These are phyloP conservation scores for Amphirosellinia nigrospora DNA, from an alignment of 495 filamentous ascomycete species.

Conservation along the genomic window DNA sequence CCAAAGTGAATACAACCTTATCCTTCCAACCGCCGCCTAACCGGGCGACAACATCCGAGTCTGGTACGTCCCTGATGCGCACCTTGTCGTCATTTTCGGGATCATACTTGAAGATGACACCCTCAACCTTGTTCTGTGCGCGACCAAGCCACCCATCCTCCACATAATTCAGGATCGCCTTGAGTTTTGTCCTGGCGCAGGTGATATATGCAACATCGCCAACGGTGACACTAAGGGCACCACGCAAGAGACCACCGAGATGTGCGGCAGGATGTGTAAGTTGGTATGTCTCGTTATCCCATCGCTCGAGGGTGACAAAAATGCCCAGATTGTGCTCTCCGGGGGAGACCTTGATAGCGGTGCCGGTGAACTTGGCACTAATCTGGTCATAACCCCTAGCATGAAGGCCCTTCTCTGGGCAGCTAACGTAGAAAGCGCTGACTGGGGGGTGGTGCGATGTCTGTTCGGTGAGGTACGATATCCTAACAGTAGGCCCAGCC, in stretches of 20 bases:
- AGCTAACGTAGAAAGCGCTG: constrained; percentile 93
- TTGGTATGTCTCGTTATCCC: constrained; percentile 89
- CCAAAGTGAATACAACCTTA: constrained; percentile 59
- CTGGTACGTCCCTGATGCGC: constrained; percentile 82
- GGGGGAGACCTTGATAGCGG: constrained; percentile 86
- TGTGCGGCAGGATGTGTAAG: constrained; percentile 94
- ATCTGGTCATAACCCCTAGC: constrained; percentile 95
- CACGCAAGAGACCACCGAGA: constrained; percentile 84
- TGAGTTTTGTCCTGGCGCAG: constrained; percentile 85
- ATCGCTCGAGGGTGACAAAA: constrained; percentile 82
- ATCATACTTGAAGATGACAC: constrained; percentile 87
- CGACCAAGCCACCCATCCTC: constrained; percentile 96
- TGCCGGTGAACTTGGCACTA: constrained; percentile 96
- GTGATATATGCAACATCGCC: constrained; percentile 85
- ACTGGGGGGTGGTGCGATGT: constrained; percentile 98
- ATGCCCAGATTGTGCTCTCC: constrained; percentile 95
- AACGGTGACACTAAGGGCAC: constrained; percentile 82
- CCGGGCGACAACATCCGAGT: constrained; percentile 80
- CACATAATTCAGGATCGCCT: constrained; percentile 87
- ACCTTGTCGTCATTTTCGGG: constrained; percentile 78
- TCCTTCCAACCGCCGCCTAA: constrained; percentile 83
- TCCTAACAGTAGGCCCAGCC: constrained; percentile 64
- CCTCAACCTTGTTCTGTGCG: constrained; percentile 88
- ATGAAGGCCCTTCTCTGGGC: constrained; percentile 85
- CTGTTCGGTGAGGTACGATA: constrained; percentile 95